Evolutionary conservation across 208 protist genomes (phyloP), one percentile per base, ranked within the genome.

Genomic region (Crithidia bombi): DNA sequence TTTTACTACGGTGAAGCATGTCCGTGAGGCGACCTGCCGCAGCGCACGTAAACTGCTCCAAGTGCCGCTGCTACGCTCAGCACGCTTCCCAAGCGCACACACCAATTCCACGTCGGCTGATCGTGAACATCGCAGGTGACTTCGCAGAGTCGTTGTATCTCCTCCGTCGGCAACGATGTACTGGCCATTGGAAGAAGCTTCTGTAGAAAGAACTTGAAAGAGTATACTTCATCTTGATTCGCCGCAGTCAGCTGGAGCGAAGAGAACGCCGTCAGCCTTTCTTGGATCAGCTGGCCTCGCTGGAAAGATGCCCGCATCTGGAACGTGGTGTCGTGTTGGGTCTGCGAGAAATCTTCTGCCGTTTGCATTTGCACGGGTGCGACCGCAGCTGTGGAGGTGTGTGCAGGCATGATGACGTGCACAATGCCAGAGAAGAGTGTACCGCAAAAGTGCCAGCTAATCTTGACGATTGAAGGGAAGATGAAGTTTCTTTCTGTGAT

Each of bases 91-190:
- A 58, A n/a, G 4, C 52, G 52, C 52, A 58, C 52, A 11, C 52
- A 58, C 52, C 52, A 58, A 19, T 43, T 58, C 52, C 52, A 58
- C 52, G 33, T n/a, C 9, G 19, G 30, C 52, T 58, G 30, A 21
- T 21, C 30, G 10, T 38, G 33, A 12, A 21, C 33, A 15, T 58
- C 52, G 33, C 52, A 58, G 19, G 52, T 35, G 10, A 5, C 52
- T 35, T 58, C 52, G 17, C 52, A 58, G 5, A 58, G 52, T 35
- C 52, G 33, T 35, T 26, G 32, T 5, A 58, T 11, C 52, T 58
- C 52, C 33, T 11, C 52, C 11, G n/a, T n/a, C n/a, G 52, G 30
- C 10, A 43, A 9, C 9, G 52, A 38, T 17, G 52, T 35, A n/a
- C 43, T 35, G 0, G 33, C 28, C 2, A 58, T 25, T 19, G 26